phyloP scores from a whole-genome alignment of 768 basidiomycete species.

The Porpolomopsis calyptriformis region DNA sequence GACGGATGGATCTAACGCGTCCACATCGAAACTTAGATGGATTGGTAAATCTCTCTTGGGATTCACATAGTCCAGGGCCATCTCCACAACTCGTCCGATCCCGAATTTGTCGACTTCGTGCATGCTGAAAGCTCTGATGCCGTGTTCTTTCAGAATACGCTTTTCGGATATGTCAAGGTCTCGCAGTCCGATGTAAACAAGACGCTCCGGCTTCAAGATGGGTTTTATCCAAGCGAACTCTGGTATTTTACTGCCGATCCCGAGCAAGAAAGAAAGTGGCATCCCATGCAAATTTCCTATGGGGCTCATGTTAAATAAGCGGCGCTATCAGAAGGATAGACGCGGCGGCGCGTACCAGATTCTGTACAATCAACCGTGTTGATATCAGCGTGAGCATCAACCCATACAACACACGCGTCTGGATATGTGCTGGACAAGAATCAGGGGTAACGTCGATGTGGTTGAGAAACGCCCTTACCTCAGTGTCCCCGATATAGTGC shows the following conservation, averaged over 20 bases:
- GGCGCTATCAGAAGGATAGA: too few species aligned
- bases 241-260: slow-evolving; percentile 36
- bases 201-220: slow-evolving; percentile 53
- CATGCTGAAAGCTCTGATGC: slow-evolving; percentile 85
- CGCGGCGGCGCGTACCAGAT: slow-evolving; percentile 49
- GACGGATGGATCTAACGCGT: slow-evolving; percentile 86
- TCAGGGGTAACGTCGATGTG: not conserved
- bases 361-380: slow-evolving; percentile 79
- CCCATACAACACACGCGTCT: slow-evolving; percentile 84
- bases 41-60: slow-evolving; percentile 75
- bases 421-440: slow-evolving; percentile 45
- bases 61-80: slow-evolving; percentile 93
- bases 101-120: slow-evolving; percentile 86
- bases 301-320: too few species aligned
- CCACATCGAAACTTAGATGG: slow-evolving; percentile 94
- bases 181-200: slow-evolving; percentile 96
- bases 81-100: slow-evolving; percentile 89
- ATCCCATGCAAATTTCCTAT: slow-evolving; percentile 95
- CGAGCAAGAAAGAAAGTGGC: slow-evolving; percentile 90
- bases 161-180: slow-evolving; percentile 89
- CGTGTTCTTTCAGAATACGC: slow-evolving; percentile 66
- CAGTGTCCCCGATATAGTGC: slow-evolving; percentile 85
- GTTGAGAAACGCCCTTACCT: slow-evolving; percentile 32
- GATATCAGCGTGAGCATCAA: slow-evolving; percentile 96
- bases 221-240: slow-evolving; percentile 49